phyloP scores from a whole-genome alignment of 257 asterid genomes.

The Galeopsis tetrahit region DNA sequence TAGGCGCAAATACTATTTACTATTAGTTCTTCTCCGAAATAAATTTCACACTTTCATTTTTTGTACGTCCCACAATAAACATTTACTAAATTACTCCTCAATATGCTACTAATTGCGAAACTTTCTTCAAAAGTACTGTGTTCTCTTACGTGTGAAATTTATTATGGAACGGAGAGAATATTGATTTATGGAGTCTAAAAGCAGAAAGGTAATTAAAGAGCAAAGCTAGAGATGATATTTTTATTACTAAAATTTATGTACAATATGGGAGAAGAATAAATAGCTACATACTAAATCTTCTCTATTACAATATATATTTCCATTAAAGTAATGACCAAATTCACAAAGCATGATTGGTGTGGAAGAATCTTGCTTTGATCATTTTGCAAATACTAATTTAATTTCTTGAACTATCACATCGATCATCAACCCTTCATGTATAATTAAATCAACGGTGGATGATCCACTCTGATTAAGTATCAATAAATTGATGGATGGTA shows the following conservation, averaged over 20 bases:
- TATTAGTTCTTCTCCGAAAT: too few species aligned
- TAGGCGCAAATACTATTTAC: slow-evolving; percentile 4
- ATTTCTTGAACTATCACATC: not conserved
- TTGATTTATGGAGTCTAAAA: slow-evolving; percentile 23
- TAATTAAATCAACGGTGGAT: slow-evolving; percentile 22
- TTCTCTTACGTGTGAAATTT: too few species aligned
- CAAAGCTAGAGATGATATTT: slow-evolving; percentile 24
- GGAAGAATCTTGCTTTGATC: slow-evolving; percentile 36
- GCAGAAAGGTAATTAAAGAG: slow-evolving; percentile 19
- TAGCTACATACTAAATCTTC: not conserved
- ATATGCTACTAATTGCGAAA: too few species aligned
- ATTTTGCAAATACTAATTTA: not conserved
- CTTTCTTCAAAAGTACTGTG: too few species aligned
- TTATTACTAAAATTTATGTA: slow-evolving; percentile 34
- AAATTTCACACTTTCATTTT: too few species aligned
- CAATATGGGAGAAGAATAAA: slow-evolving; percentile 25
- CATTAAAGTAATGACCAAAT: slow-evolving; percentile 27
- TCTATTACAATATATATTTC: slow-evolving; percentile 22
- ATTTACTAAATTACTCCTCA: too few species aligned
- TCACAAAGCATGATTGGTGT: slow-evolving; percentile 28
- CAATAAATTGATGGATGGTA: slow-evolving; percentile 9
- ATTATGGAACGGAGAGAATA: too few species aligned
- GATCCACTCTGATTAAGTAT: slow-evolving; percentile 20
- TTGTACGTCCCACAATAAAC: too few species aligned
- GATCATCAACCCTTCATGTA: slow-evolving; percentile 30